Evolutionary conservation across 768 basidiomycete species (phyloP).

Genomic region (Mycena amicta): DNA sequence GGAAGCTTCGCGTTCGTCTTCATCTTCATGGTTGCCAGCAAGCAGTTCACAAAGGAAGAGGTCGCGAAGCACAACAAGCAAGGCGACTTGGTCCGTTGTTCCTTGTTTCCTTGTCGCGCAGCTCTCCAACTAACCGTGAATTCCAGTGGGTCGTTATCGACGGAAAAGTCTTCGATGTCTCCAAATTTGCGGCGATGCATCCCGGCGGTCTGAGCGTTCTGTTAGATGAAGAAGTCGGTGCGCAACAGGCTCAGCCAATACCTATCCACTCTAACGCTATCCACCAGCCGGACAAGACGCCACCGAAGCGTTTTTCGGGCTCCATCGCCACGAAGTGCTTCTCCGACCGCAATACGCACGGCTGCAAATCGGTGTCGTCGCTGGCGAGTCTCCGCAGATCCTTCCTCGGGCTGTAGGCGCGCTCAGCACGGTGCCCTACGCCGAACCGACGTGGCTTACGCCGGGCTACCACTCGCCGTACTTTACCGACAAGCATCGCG

Average conservation of each 20-base stretch:
- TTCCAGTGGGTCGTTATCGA: conserved; percentile 43
- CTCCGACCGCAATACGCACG: conserved; percentile 42
- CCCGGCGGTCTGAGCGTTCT: conserved; percentile 83
- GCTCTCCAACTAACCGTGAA: no score
- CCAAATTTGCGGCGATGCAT: conserved; percentile 78
- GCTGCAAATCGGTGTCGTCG: conserved; percentile 62
- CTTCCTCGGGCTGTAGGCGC: conserved; percentile 47
- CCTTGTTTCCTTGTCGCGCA: no score
- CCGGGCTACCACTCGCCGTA: conserved; percentile 17
- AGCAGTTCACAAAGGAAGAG: not conserved
- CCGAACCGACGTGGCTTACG: conserved; percentile 69
- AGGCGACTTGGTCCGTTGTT: not conserved
- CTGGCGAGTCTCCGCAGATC: conserved; percentile 53
- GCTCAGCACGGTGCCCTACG: conserved; percentile 71
- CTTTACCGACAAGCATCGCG: conserved; percentile 58
- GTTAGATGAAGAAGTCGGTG: conserved; percentile 62
- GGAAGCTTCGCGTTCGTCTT: no score
- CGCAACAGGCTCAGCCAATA: not conserved
- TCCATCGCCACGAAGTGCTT: conserved; percentile 42
- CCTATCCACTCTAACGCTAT: not conserved
- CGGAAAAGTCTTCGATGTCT: conserved; percentile 80
- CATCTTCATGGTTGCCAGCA: no score
- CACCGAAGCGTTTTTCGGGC: conserved; percentile 44
- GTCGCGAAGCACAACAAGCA: not conserved
- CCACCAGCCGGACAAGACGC: conserved; percentile 56